Base-by-base conservation (phyloP, 306 rosid species). In the Oemleria cerasiformis region DNA sequence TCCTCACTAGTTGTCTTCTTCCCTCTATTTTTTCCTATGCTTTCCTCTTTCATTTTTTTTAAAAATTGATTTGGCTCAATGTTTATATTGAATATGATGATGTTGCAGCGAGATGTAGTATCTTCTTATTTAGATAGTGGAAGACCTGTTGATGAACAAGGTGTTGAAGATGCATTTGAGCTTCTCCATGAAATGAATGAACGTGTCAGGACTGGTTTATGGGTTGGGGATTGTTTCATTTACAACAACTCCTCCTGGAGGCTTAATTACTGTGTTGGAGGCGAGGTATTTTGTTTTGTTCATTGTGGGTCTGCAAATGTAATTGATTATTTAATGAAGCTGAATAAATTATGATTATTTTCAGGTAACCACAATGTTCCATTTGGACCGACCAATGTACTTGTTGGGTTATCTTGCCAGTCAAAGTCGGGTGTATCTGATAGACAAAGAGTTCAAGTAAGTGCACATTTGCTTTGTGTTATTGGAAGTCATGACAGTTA, bases 141-240 rank as follows among this genome's bases (percentile, higher is more conserved):
- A 81, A 85, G 81, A 70, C 80, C 91, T 63, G 89, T 78, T 45
- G 99, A 91, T 80, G 99, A 91, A 68, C 99, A 89, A 81, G 99
- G 99, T 78, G 92, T 89, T 55, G 97, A 95, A 83, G 99, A 95
- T 86, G 96, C 99, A 63, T 95, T 95, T 59, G 97, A 89, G 83
- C 92, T 95, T 79, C 96, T 95, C 55, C 97, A 95, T 83, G 99
- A 95, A 88, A 86, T 70, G 81, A 91, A 82, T 74, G 99, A 95
- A 75, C 97, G 97, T 67, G 93, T 86, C 70, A 89, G 99, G 81
- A 95, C 99, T 77, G 99, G 99, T 63, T 16, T 91, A 69, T 95
- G 99, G 99, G 99, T 95, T 80, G 99, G 97, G 79, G 99, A 95
- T 88, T 95, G 99, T 74, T 95, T 95, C 86, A 95, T 95, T 79